phyloP scores from a whole-genome alignment of 2,329 filamentous ascomycete species.

The Cladosporium halotolerans region DNA sequence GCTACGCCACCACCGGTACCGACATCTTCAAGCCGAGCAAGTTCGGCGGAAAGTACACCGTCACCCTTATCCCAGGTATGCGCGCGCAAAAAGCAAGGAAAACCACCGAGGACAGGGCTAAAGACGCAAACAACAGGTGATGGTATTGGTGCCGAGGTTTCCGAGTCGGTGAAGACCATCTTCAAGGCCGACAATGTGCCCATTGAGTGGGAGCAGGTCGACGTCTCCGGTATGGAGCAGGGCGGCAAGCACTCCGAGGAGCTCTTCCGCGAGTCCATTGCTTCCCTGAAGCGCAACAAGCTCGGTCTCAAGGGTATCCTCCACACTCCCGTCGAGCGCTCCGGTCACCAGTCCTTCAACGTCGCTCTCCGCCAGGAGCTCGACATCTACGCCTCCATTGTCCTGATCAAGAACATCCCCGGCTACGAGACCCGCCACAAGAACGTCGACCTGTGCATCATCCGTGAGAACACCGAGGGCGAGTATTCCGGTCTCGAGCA shows the following conservation, averaged over 20 bases:
- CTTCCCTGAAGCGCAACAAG: slow-evolving; percentile 96
- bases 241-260: slow-evolving; percentile 85
- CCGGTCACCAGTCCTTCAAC: slow-evolving; percentile 98
- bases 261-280: slow-evolving; percentile 90
- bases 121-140: slow-evolving; percentile 51
- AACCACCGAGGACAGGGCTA: slow-evolving; percentile 1
- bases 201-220: slow-evolving; percentile 97
- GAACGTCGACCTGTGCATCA: slow-evolving; percentile 96
- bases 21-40: slow-evolving; percentile 99
- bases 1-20: slow-evolving; percentile 75
- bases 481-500: slow-evolving; percentile 99
- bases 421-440: slow-evolving; percentile 97
- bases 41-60: slow-evolving; percentile 98
- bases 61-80: slow-evolving; percentile 89
- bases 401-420: slow-evolving; percentile 98
- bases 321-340: slow-evolving; percentile 93
- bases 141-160: slow-evolving; percentile 95
- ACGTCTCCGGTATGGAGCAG: slow-evolving; percentile 83
- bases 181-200: slow-evolving; percentile 99
- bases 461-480: slow-evolving; percentile 99
- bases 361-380: slow-evolving; percentile 98
- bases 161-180: slow-evolving; percentile 96
- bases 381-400: slow-evolving; percentile 97
- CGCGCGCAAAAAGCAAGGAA: slow-evolving; percentile 13
- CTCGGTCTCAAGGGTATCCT: slow-evolving; percentile 98